Conservation (phyloP, 2,329 filamentous ascomycete genomes). For the Knufia fluminis region DNA sequence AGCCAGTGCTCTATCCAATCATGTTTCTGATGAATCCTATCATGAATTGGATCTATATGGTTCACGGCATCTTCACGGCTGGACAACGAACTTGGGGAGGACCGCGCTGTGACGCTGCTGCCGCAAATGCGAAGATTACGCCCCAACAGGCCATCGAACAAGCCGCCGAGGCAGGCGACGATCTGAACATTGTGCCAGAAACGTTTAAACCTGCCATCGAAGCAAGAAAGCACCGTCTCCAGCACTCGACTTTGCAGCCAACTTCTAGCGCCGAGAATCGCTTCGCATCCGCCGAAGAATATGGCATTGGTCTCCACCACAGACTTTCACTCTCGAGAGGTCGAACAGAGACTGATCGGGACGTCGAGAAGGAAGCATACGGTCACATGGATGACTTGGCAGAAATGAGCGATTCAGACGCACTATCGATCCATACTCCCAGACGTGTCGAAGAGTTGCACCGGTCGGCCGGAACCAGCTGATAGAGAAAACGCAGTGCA, state of each 20-base stretch:
- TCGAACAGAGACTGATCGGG: constrained; percentile 6
- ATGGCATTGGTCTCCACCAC: constrained; percentile 52
- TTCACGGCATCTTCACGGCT: constrained; percentile 90
- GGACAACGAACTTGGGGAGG: constrained; percentile 94
- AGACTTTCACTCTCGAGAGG: constrained; percentile 42
- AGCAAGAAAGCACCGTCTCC: constrained; percentile 19
- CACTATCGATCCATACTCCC: constrained; percentile 21
- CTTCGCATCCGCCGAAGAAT: constrained; percentile 62
- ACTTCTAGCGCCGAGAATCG: constrained; percentile 66
- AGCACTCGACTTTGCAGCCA: constrained; percentile 53
- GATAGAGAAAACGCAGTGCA: neutral
- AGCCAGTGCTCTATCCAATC: constrained; percentile 87
- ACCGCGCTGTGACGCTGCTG: constrained; percentile 77
- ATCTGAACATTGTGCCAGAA: constrained; percentile 80
- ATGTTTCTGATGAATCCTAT: constrained; percentile 96
- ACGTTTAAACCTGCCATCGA: constrained; percentile 54
- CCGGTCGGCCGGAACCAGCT: neutral
- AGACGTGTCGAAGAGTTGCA: constrained; percentile 9
- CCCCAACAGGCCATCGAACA: constrained; percentile 75
- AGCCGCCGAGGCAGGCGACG: constrained; percentile 70
- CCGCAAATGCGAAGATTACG: constrained; percentile 65
- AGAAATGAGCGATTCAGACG: constrained; percentile 21
- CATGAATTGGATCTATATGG: constrained; percentile 98
- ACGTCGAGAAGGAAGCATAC: constrained; percentile 8
- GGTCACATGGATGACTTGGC: constrained; percentile 14